Percentiles rank a stretch among this genome's conserved stretches.
Conservation (phyloP, 495 filamentous ascomycete genomes). For the Penicillium macrosclerotiorum region DNA sequence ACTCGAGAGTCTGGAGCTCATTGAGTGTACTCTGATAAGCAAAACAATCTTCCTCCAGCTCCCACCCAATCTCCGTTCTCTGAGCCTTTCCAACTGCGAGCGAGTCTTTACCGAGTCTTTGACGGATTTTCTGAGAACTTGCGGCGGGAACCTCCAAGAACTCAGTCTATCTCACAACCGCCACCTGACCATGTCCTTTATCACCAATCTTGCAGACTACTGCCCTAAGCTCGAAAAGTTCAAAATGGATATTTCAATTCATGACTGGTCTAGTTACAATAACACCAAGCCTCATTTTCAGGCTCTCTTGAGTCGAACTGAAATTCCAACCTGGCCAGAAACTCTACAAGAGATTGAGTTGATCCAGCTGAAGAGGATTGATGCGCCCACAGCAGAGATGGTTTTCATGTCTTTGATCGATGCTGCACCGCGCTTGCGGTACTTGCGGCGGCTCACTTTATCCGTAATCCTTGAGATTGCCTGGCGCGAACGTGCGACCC, state of each 20-base stretch:
- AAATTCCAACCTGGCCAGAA: conserved; percentile 73
- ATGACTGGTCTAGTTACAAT: conserved; percentile 54
- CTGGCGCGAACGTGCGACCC: conserved; percentile 73
- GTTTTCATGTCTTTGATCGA: conserved; percentile 77
- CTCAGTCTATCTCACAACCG: conserved; percentile 75
- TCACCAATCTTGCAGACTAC: conserved; percentile 54
- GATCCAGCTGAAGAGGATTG: conserved; percentile 70
- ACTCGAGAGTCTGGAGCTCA: conserved; percentile 62
- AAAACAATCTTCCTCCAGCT: conserved; percentile 57
- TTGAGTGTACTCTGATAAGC: conserved; percentile 64
- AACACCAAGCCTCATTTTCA: conserved; percentile 72
- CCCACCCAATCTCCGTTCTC: conserved; percentile 57
- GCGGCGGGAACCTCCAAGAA: conserved; percentile 59
- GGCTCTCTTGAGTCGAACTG: conserved; percentile 52
- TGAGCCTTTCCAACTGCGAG: conserved; percentile 74
- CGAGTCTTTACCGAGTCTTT: conserved; percentile 61
- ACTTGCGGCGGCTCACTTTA: conserved; percentile 65
- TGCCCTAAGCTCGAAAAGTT: conserved; percentile 70
- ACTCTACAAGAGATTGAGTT: conserved; percentile 69
- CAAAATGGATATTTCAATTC: conserved; percentile 70
- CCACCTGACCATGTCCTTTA: conserved; percentile 68
- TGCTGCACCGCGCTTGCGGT: conserved; percentile 57
- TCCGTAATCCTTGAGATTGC: conserved; percentile 70
- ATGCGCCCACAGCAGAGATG: conserved; percentile 57
- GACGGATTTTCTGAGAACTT: conserved; percentile 54